These are phyloP conservation scores for Suhomyces sp. DNA, from an alignment of 805 yeast species.

Conservation along the genomic window DNA sequence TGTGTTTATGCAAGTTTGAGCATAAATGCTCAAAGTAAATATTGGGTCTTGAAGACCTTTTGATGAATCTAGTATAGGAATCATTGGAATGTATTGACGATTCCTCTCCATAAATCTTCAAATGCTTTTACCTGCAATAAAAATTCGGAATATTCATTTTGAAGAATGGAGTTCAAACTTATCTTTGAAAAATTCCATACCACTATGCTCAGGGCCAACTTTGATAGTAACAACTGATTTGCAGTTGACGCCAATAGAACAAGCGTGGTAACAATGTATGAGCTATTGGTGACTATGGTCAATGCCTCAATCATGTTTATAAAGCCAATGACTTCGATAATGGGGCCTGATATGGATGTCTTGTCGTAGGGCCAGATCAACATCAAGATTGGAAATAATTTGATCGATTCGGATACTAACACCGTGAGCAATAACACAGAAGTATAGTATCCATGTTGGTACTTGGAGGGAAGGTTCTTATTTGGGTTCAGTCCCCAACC, in stretches of 20 bases:
- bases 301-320: slow-evolving; percentile 65
- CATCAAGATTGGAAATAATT: slow-evolving; percentile 87
- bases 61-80: too few relatives aligned
- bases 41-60: too few relatives aligned
- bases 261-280: slow-evolving; percentile 15
- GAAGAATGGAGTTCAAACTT: slow-evolving; percentile 7
- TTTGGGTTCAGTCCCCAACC: slow-evolving; percentile 22
- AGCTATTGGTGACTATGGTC: slow-evolving; percentile 19
- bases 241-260: slow-evolving; percentile 17
- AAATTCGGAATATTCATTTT: slow-evolving; percentile 10
- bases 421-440: slow-evolving; percentile 65
- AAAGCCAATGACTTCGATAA: slow-evolving; percentile 60
- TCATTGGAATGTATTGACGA: too few relatives aligned
- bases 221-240: slow-evolving; percentile 16
- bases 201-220: slow-evolving; percentile 13
- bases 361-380: slow-evolving; percentile 93
- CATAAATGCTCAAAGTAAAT: too few relatives aligned
- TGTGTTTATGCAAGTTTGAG: too few relatives aligned
- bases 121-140: slow-evolving; percentile 3
- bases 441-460: slow-evolving; percentile 35
- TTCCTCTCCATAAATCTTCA: slow-evolving; percentile 6
- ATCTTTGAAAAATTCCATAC: slow-evolving; percentile 15
- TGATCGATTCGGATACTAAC: slow-evolving; percentile 73
- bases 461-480: slow-evolving; percentile 18
- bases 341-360: slow-evolving; percentile 58